Evolutionary conservation across 2,329 filamentous ascomycete genomes (phyloP).

Genomic region (Cladophialophora chaetospira): DNA sequence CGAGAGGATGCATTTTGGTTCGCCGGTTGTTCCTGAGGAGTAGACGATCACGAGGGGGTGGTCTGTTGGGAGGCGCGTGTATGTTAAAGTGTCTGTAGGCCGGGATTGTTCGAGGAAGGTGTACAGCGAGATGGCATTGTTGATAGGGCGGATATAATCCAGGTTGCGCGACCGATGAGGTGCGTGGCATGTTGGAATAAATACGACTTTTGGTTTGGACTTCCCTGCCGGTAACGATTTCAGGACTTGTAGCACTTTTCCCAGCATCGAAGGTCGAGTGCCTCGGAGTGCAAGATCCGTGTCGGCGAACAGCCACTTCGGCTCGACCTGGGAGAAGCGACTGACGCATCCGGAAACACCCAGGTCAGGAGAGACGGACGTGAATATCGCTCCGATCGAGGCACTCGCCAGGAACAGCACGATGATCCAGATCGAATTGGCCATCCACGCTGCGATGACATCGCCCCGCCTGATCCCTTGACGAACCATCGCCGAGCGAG

Average conservation of each 20-base stretch:
- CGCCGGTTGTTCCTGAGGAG: slow-evolving; percentile 47
- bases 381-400: slow-evolving; percentile 48
- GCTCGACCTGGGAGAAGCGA: slow-evolving; percentile 44
- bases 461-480: slow-evolving; percentile 44
- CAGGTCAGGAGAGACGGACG: slow-evolving; percentile 48
- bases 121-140: slow-evolving; percentile 27
- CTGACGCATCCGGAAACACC: slow-evolving; percentile 42
- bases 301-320: slow-evolving; percentile 46
- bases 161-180: slow-evolving; percentile 19
- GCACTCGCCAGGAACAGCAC: slow-evolving; percentile 46
- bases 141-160: slow-evolving; percentile 16
- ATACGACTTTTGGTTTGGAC: slow-evolving; percentile 17
- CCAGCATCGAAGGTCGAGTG: slow-evolving; percentile 69
- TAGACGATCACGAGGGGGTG: slow-evolving; percentile 50
- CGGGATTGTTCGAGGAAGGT: slow-evolving; percentile 39
- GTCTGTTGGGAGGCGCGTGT: slow-evolving; percentile 44
- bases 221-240: slow-evolving; percentile 54
- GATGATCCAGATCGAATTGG: slow-evolving; percentile 47
- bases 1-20: slow-evolving; percentile 51
- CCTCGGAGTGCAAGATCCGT: slow-evolving; percentile 74
- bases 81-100: slow-evolving; percentile 38
- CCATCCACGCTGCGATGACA: slow-evolving; percentile 45
- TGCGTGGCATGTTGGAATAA: slow-evolving; percentile 24
- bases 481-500: slow-evolving; percentile 42
- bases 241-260: slow-evolving; percentile 71